Conservation (phyloP, 805 yeast species). For the Starmerella sirachaensis region DNA sequence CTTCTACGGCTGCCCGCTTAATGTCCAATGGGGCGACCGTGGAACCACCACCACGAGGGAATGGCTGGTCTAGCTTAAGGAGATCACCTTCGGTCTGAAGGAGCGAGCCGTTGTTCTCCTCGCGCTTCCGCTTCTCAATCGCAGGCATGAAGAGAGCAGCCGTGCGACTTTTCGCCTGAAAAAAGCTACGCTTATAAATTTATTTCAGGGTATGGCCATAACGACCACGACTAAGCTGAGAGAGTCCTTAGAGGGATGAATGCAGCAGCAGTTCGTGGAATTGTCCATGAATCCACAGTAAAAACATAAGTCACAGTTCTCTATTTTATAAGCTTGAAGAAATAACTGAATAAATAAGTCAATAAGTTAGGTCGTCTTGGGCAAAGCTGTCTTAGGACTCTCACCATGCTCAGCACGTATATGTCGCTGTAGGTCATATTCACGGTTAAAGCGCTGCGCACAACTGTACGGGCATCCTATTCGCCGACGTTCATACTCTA, state of each 20-base stretch:
- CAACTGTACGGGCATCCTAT: constrained; percentile 29
- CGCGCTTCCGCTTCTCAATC: constrained; percentile 16
- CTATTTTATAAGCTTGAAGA: too few relatives aligned
- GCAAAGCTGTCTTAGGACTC: too few relatives aligned
- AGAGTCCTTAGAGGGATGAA: too few relatives aligned
- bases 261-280: too few relatives aligned
- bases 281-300: too few relatives aligned
- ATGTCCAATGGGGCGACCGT: constrained; percentile 79
- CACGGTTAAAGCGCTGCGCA: constrained; percentile 27
- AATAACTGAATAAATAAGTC: not conserved
- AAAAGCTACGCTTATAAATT: constrained; percentile 12
- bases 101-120: constrained; percentile 10
- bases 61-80: constrained; percentile 26
- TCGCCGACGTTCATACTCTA: constrained; percentile 27
- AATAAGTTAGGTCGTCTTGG: too few relatives aligned
- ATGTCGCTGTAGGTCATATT: constrained; percentile 32
- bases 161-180: not conserved
- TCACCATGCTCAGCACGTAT: constrained; percentile 11
- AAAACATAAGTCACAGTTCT: too few relatives aligned
- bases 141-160: not conserved
- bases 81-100: constrained; percentile 10
- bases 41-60: constrained; percentile 86
- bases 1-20: constrained; percentile 87
- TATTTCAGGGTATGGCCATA: constrained; percentile 14
- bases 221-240: too few relatives aligned